Evolutionary conservation across 768 basidiomycete species (phyloP).

Genomic region (Hericium alpestre): DNA sequence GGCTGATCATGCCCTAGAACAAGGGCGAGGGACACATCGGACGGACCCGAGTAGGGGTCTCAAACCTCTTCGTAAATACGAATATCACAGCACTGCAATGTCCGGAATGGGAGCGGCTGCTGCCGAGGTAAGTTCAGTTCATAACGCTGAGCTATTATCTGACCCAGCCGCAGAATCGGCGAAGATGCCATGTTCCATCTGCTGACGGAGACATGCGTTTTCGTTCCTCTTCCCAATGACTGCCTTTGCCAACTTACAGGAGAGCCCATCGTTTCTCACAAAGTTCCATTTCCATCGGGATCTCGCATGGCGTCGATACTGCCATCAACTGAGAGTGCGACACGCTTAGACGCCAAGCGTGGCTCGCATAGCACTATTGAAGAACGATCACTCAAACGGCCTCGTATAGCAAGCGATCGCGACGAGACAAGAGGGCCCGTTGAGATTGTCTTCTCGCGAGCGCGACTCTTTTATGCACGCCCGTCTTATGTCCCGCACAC

Average conservation of each 20-base stretch:
- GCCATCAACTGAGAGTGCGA: too few species aligned
- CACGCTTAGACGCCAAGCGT: too few species aligned
- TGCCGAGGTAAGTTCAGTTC: conserved; percentile 39
- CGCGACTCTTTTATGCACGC: conserved; percentile 58
- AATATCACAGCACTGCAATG: conserved; percentile 56
- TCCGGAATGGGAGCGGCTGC: conserved; percentile 54
- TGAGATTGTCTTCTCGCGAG: conserved; percentile 42
- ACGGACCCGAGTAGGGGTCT: conserved; percentile 32
- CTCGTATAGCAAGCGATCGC: too few species aligned
- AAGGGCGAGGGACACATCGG: conserved; percentile 17
- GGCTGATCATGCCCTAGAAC: too few species aligned
- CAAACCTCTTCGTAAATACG: conserved; percentile 63
- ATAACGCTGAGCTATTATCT: neutral
- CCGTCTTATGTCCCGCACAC: conserved; percentile 43
- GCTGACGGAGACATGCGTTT: conserved; percentile 64
- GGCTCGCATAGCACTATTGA: too few species aligned
- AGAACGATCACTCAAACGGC: too few species aligned
- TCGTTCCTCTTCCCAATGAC: conserved; percentile 68
- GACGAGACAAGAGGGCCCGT: conserved; percentile 25
- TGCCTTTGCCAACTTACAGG: conserved; percentile 83
- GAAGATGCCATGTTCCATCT: conserved; percentile 69
- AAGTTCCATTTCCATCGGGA: conserved; percentile 15
- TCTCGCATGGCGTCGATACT: neutral
- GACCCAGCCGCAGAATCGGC: conserved; percentile 47
- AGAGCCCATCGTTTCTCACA: conserved; percentile 43